Evolutionary conservation across 352 stramenopile genomes (phyloP).

Genomic region (Phytophthora ramorum): DNA sequence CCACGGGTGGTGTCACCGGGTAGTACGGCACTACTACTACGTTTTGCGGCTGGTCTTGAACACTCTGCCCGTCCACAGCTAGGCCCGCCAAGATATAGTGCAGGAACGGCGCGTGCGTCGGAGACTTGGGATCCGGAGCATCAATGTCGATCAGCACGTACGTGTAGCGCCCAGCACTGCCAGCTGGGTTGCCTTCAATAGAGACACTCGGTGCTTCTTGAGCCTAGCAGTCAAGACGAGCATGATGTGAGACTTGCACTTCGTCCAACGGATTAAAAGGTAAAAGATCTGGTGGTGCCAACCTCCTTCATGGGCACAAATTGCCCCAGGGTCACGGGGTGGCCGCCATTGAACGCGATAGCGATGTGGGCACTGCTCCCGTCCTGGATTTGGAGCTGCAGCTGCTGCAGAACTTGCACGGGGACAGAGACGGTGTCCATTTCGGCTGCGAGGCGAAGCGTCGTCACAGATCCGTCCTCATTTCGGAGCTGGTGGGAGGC

Average conservation of each 20-base stretch:
- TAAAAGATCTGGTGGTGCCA: slow-evolving; percentile 5
- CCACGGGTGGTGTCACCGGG: slow-evolving; percentile 56
- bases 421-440: slow-evolving; percentile 4
- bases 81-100: slow-evolving; percentile 67
- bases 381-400: slow-evolving; percentile 19
- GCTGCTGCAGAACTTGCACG: slow-evolving; percentile 19
- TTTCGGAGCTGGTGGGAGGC: slow-evolving; percentile 11
- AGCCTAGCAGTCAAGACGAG: slow-evolving; percentile 25
- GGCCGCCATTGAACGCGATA: slow-evolving; percentile 34
- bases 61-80: slow-evolving; percentile 3
- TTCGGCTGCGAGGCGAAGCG: slow-evolving; percentile 19
- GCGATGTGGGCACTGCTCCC: slow-evolving; percentile 19
- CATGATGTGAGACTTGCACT: slow-evolving; percentile 11
- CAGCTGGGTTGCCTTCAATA: slow-evolving; percentile 12
- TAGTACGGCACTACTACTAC: slow-evolving; percentile 63
- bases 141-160: slow-evolving; percentile 78
- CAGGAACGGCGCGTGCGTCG: slow-evolving; percentile 70
- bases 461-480: slow-evolving; percentile 6
- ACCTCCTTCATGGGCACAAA: slow-evolving; percentile 50
- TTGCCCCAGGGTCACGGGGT: slow-evolving; percentile 26
- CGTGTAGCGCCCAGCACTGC: slow-evolving; percentile 49
- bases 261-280: not conserved
- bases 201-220: slow-evolving; percentile 39
- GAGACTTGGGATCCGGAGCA: slow-evolving; percentile 56
- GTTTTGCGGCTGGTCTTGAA: not conserved